Base-by-base conservation (phyloP, 768 basidiomycete genomes). In the Lenzites betulinus region DNA sequence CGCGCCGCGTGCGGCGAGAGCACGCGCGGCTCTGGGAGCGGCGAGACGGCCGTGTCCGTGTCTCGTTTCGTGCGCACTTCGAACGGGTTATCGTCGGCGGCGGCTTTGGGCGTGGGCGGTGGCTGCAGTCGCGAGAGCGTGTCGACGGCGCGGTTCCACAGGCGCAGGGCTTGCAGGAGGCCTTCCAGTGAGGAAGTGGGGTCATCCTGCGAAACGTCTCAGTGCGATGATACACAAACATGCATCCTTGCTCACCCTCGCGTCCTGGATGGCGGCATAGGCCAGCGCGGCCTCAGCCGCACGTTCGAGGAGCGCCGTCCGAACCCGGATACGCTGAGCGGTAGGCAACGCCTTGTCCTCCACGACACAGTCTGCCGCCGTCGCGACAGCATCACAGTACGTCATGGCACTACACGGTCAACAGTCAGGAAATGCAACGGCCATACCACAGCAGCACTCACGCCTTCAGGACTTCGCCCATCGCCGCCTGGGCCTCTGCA, bases 101-200 rank as follows among this genome's bases (percentile, higher is more conserved):
- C 60, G 16, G 26, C 70, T 54, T 48, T 73, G 66, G 41, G 65
- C 60, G 72, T 30, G 1, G 73, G 39, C 18, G 81, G 30, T 33
- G 30, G 81, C n/a, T 73, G 76, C 5, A 92, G 76, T 30, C 90
- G 85, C 7, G 82, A 72, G 0, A 93, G 70, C 0, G 82, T 81
- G 22, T 92, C 92, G 15, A 86, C 74, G 3, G 93, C 92, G 26
- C 90, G 84, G 69, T 90, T 91, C 86, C 88, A 93, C 1, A 95
- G 74, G 18, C 92, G 84, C 51, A 93, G 78, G 0, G 89, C 83
- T 63, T 90, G 89, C 13, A 90, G 75, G 62, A 88, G 75, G 20
- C 81, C 81, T 46, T 81, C 77, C 16, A 93, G 67, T 2, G 86
- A 81, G 5, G 78, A 74, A 0, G 81, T 75, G 0, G 83, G 74